Base-by-base conservation (phyloP, 2,329 filamentous ascomycete genomes). In the Colletotrichum plurivorum region DNA sequence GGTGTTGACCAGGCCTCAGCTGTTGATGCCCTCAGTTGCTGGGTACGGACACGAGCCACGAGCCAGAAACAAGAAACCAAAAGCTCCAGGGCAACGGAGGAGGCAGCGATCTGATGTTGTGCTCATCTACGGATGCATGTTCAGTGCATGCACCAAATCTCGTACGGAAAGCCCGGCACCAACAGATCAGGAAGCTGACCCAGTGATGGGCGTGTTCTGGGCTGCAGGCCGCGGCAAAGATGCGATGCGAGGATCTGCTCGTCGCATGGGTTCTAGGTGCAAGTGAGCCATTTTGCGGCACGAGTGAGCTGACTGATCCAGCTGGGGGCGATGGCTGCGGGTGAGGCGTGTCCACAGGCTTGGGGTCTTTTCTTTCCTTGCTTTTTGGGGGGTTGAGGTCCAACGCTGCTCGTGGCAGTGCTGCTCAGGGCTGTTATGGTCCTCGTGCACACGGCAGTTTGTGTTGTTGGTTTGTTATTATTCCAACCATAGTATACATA, bases 131-230 rank as follows among this genome's bases (percentile, higher is more conserved):
- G 16, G n/a, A 20, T 56, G 43, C 20, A 39, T 9, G 20, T 39
- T 18, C 20, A 60, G 20, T n/a, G 16, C 41, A 51, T 69, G 54
- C 54, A 46, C 22, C 48, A 52, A 36, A 56, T 56, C 9, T 60
- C 9, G 25, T 31, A 27, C 49, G 41, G 45, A 27, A 48, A 59
- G 48, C 18, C 20, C 54, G 54, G 49, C 66, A 13, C 31, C 54
- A 8, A 18, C 18, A n/a, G 49, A 69, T 60, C 49, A 58, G 51
- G 62, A 66, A 66, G 55, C 62, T 65, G 66, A 18, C 39, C 61
- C 53, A 65, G 65, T 65, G 61, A 65, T 55, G 49, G 49, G 31
- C 41, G 41, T 22, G 16, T 39, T 48, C 27, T 54, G 45, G 51
- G 4, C 22, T 41, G 65, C 59, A 39, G 51, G 36, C 51, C 39